Evolutionary conservation across 805 yeast genomes (phyloP), one percentile per base, ranked within the genome.

Genomic region (Debaryomyces tyrocola): DNA sequence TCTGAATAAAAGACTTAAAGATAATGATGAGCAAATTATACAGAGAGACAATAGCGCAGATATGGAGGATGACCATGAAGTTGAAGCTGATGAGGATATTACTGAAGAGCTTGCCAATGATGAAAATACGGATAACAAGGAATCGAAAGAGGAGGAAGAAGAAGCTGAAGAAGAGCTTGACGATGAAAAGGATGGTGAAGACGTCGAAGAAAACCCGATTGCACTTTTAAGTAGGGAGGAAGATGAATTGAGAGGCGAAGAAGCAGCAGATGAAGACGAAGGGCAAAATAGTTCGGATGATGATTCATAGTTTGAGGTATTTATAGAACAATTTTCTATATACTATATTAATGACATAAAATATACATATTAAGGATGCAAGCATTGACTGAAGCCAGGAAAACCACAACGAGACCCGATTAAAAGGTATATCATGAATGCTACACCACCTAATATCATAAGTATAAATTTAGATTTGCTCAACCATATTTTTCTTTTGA

Each of bases 401-500:
- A 71, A 69, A 4, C 85, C 85, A 62, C 85, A 80, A 49, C 70
- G 75, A 15, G 70, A 59, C 1, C 83, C 84, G 8, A 78, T 51
- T 11, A 77, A 44, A n/a, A 79, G 49, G 62, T 81, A 80, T 15
- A 73, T 37, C 11, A 78, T 40, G 8, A 78, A 28, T 2, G 64
- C 11, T 4, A 44, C 47, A 14, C 54, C 57, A 2, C 53, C 47
- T 3, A 41, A 47, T 14, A 64, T 40, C 4, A 70, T 43, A 1
- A 67, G 58, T 50, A 73, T 61, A 48, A 78, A 74, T 50, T 69
- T 78, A 45, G 77, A 66, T 46, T 79, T 83, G 41, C 78, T 74
- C 77, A 85, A 78, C 91, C 95, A 86, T 79, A 87, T 74, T 49
- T 74, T 77, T 33, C 87, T 70, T 54, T 80, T 81, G 31, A 87